Base-by-base conservation (phyloP, 2,329 filamentous ascomycete genomes). In the Elsinoe ampelina region DNA sequence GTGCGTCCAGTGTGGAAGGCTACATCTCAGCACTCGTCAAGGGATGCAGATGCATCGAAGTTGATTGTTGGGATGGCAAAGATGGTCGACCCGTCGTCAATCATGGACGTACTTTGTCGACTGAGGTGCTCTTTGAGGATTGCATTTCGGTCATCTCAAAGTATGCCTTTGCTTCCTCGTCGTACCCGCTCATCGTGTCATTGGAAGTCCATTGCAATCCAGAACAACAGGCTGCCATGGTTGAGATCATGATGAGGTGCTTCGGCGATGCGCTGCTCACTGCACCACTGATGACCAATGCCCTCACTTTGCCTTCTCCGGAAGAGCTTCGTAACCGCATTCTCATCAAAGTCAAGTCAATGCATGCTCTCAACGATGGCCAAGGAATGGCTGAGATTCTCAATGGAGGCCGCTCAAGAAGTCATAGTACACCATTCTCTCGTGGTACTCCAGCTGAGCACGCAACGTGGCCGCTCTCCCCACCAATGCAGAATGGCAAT, bases 51-150 rank as follows among this genome's bases (percentile, higher is more conserved):
- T 97, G 93, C 70, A 85, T 98, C 45, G 93, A 98, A 72, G 89
- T 98, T 54, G 93, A 98, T 71, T 97, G 92, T 72, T 98, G 93
- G 93, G 90, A 98, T 71, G 93, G 93, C 13, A 80, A 82, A 54
- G 86, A 95, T 67, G 89, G 89, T 38, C 82, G 89, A 65, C 93
- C 93, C 0, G 83, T 90, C 55, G 93, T 98, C 32, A 90, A 89
- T 60, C 93, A 98, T 65, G 93, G 93, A 20, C 84, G 85, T 58
- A 95, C 91, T 0, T 79, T 95, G 71, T 97, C 93, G 0, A 92
- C 84, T 11, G 85, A 87, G 58, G 90, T 97, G 57, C 83, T 87
- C 36, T 98, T 98, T 72, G 80, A 84, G 45, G 92, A 97, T 70
- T 92, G 92, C 61, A 89, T 98, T 73, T 86, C 85, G 22, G 90